These are phyloP conservation scores for Beta macrorhiza DNA, from an alignment of 179 eudicot species.

Conservation along the genomic window DNA sequence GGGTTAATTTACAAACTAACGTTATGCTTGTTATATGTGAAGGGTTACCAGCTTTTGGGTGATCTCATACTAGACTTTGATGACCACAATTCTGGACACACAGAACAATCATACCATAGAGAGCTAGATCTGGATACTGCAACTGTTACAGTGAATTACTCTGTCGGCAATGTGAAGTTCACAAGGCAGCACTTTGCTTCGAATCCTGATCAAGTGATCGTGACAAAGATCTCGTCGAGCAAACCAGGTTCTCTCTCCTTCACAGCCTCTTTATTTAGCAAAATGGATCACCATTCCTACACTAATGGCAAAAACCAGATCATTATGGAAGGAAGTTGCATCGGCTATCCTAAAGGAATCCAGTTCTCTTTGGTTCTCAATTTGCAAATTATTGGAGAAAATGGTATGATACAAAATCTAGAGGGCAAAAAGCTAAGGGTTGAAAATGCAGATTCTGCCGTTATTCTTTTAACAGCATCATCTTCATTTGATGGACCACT, in stretches of 20 bases:
- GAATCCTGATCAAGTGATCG: conserved; percentile 74
- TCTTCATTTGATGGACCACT: conserved; percentile 77
- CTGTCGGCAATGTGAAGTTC: conserved; percentile 48
- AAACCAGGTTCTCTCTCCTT: conserved; percentile 19
- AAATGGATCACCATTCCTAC: conserved; percentile 53
- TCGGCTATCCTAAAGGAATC: conserved; percentile 64
- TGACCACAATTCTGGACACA: conserved; percentile 39
- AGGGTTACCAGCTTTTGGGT: conserved; percentile 86
- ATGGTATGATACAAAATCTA: conserved; percentile 40
- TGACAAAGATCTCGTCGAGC: conserved; percentile 51
- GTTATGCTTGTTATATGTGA: conserved; percentile 21
- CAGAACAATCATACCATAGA: conserved; percentile 44
- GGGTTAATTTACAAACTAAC: too few species aligned
- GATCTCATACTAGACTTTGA: conserved; percentile 73
- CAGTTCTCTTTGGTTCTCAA: conserved; percentile 65
- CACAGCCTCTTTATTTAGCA: conserved; percentile 59
- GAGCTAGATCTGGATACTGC: conserved; percentile 84
- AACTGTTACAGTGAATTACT: conserved; percentile 58
- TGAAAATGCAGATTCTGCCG: conserved; percentile 67
- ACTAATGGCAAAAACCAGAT: conserved; percentile 56
- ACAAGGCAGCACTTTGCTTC: conserved; percentile 73
- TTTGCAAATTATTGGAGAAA: conserved; percentile 46
- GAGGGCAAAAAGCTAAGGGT: conserved; percentile 56
- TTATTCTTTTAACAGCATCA: conserved; percentile 59
- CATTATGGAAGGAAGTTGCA: conserved; percentile 73